Percentiles rank a stretch among this genome's conserved stretches.
Conservation (phyloP, 2,329 filamentous ascomycete species). For the Colletotrichum trifolii region DNA sequence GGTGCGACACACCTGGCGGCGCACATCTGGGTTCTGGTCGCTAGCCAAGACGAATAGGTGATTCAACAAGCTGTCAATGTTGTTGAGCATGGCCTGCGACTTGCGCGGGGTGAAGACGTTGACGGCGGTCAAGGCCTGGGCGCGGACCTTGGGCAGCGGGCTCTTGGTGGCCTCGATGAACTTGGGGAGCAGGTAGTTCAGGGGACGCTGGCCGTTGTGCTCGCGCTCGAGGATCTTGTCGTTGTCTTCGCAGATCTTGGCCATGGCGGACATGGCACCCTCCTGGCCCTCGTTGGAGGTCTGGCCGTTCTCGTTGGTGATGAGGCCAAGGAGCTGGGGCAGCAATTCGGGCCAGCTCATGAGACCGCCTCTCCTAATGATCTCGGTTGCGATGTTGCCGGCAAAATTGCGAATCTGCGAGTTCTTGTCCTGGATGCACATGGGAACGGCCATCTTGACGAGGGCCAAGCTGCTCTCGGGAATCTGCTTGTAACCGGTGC, state of each 20-base stretch:
- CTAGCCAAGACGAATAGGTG: slow-evolving; percentile 84
- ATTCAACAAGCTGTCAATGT: slow-evolving; percentile 83
- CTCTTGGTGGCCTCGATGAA: slow-evolving; percentile 88
- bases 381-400: slow-evolving; percentile 93
- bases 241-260: slow-evolving; percentile 98
- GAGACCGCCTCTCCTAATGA: slow-evolving; percentile 85
- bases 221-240: slow-evolving; percentile 86
- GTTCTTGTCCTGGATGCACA: slow-evolving; percentile 84
- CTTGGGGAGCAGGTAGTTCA: slow-evolving; percentile 90
- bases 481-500: slow-evolving; percentile 78
- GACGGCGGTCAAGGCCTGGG: slow-evolving; percentile 83
- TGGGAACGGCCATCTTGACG: slow-evolving; percentile 81
- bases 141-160: slow-evolving; percentile 79
- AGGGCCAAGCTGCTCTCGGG: slow-evolving; percentile 78
- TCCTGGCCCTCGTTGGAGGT: slow-evolving; percentile 81
- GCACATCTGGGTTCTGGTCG: slow-evolving; percentile 83
- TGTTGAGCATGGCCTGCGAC: slow-evolving; percentile 82
- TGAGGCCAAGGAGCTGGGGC: slow-evolving; percentile 81
- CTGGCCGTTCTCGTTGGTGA: slow-evolving; percentile 78
- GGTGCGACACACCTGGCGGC: slow-evolving; percentile 90
- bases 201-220: slow-evolving; percentile 86
- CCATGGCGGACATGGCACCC: slow-evolving; percentile 90
- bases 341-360: slow-evolving; percentile 92
- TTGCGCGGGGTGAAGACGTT: slow-evolving; percentile 92
- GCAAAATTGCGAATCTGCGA: slow-evolving; percentile 87